Evolutionary conservation across 352 stramenopile species (phyloP).

Genomic region (Globisporangium spinosum): DNA sequence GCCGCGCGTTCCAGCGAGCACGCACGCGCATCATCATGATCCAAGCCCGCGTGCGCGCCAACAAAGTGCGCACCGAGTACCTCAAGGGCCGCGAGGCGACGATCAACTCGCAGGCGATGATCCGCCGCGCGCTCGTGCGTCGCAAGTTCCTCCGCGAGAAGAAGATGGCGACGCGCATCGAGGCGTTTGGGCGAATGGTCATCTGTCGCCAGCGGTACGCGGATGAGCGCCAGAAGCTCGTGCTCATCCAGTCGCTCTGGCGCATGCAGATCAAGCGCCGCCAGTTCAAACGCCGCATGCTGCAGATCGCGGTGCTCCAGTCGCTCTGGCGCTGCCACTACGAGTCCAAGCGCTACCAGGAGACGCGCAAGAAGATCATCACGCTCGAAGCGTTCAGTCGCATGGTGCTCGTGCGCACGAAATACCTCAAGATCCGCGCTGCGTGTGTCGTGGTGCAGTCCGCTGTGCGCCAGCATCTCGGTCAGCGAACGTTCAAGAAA

Average conservation of each 20-base stretch:
- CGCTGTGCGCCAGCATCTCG: slow-evolving; percentile 67
- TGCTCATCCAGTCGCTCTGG: slow-evolving; percentile 78
- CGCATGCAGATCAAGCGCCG: slow-evolving; percentile 68
- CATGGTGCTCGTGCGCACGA: slow-evolving; percentile 53
- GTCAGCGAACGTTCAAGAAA: slow-evolving; percentile 55
- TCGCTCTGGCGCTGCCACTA: slow-evolving; percentile 73
- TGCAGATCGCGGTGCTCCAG: slow-evolving; percentile 69
- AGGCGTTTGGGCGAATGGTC: slow-evolving; percentile 80
- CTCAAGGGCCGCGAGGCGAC: slow-evolving; percentile 82
- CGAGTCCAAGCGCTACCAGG: slow-evolving; percentile 50
- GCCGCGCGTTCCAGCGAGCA: slow-evolving; percentile 47
- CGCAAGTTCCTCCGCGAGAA: slow-evolving; percentile 79
- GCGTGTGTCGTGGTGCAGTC: slow-evolving; percentile 66
- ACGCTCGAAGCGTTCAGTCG: slow-evolving; percentile 60
- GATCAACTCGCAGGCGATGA: slow-evolving; percentile 88
- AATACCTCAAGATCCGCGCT: slow-evolving; percentile 49
- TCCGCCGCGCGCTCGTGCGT: slow-evolving; percentile 71
- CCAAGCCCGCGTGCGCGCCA: slow-evolving; percentile 79
- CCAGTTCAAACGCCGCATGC: slow-evolving; percentile 40
- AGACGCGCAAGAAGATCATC: slow-evolving; percentile 58
- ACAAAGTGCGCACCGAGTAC: slow-evolving; percentile 85
- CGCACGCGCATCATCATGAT: slow-evolving; percentile 81
- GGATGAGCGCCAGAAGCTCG: slow-evolving; percentile 58
- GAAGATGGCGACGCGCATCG: slow-evolving; percentile 86
- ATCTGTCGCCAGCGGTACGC: slow-evolving; percentile 66